A percentile compares a stretch with the other conserved stretches of the same genome.
Evolutionary conservation across 1,284 basidiomycete genomes (phyloP).

Genomic region (Taiwanofungus camphoratus): DNA sequence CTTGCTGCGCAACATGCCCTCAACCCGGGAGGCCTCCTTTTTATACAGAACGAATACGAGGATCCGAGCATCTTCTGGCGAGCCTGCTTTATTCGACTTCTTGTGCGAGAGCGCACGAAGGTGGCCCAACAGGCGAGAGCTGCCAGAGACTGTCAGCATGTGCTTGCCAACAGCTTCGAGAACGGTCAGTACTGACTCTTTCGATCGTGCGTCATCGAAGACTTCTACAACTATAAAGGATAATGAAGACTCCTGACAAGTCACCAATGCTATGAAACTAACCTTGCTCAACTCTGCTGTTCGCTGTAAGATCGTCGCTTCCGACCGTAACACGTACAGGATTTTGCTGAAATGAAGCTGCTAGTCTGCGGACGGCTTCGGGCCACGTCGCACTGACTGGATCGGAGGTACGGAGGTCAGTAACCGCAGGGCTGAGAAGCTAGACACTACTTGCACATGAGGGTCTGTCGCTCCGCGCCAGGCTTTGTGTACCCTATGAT

Average conservation of each 20-base stretch:
- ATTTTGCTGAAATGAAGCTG: constrained; percentile 81
- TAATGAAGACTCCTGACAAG: not conserved
- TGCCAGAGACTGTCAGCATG: constrained; percentile 28
- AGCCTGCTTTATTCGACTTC: constrained; percentile 44
- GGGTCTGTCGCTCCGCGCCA: constrained; percentile 69
- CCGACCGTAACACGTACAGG: constrained; percentile 94
- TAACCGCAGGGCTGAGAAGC: not conserved
- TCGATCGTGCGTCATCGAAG: constrained; percentile 80
- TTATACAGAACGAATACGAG: constrained; percentile 98
- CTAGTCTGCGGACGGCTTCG: constrained; percentile 91
- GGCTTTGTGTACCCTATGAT: constrained; percentile 83
- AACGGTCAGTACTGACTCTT: constrained; percentile 81
- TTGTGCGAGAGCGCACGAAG: constrained; percentile 61
- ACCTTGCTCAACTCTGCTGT: constrained; percentile 80
- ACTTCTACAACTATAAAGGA: constrained; percentile 67
- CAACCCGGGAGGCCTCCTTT: constrained; percentile 91
- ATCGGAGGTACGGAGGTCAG: not conserved
- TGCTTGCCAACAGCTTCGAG: no score
- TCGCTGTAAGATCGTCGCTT: constrained; percentile 92
- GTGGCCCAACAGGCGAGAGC: constrained; percentile 62
- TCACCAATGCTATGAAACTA: constrained; percentile 5
- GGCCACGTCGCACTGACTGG: constrained; percentile 98
- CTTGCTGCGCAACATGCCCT: constrained; percentile 70
- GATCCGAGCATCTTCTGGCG: constrained; percentile 60
- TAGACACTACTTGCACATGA: constrained; percentile 72